Conservation (phyloP, 805 yeast genomes). For the Yarrowia divulgata region DNA sequence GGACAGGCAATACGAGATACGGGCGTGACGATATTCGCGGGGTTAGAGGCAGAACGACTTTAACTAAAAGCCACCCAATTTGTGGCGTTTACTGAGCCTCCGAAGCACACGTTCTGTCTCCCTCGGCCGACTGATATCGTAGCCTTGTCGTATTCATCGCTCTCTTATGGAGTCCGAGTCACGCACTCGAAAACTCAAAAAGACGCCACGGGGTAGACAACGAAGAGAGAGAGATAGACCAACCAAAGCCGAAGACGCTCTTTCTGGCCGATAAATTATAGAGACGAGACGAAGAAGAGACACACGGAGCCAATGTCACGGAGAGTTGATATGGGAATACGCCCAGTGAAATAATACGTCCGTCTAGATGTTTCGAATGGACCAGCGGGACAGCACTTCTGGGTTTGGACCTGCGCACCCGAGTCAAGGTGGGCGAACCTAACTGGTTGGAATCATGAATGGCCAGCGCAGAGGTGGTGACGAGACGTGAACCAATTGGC, state of each 20-base stretch:
- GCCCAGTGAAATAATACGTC: no score
- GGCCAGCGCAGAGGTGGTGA: background rate
- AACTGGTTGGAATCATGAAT: constrained; percentile 9
- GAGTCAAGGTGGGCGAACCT: constrained; percentile 18
- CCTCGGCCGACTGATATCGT: constrained; percentile 23
- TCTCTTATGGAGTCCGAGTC: constrained; percentile 32
- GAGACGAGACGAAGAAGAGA: background rate
- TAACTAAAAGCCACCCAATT: constrained; percentile 8
- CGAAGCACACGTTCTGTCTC: background rate
- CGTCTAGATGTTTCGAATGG: no score
- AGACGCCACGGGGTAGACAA: constrained; percentile 28
- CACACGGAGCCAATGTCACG: background rate
- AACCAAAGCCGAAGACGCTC: background rate
- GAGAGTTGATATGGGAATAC: background rate
- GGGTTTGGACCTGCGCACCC: constrained; percentile 38
- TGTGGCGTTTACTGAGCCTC: constrained; percentile 16
- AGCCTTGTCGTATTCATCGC: constrained; percentile 33
- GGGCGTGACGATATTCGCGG: background rate
- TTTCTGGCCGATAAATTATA: background rate
- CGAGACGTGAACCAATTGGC: background rate
- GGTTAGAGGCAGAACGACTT: background rate
- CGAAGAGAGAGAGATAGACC: background rate
- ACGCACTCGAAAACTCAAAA: constrained; percentile 9
- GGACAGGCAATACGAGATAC: background rate
- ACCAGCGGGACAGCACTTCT: background rate